Evolutionary conservation across 2,329 filamentous ascomycete genomes (phyloP), one percentile per base, ranked within the genome.

Genomic region (Rutstroemia sp.): DNA sequence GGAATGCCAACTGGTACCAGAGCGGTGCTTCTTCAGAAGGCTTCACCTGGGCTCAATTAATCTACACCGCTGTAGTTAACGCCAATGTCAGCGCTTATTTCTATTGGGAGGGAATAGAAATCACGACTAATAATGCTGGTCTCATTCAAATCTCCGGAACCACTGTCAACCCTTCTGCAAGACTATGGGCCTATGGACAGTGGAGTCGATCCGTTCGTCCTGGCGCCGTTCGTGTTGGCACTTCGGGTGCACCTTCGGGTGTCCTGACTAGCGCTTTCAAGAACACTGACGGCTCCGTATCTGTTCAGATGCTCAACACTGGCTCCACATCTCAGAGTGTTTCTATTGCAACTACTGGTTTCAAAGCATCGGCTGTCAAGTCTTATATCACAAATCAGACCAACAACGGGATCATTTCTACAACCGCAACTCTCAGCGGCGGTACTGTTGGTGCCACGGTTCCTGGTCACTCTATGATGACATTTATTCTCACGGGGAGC

Each of bases 51-150:
- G 30, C 30, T 12, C 30, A 34, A 5, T 34, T 34, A 10, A 34
- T 34, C 2, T 34, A 34, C 4, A 34, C 61, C 72, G 72, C 23
- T 76, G 4, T 34, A 34, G 30, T 34, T 12, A 34, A 34, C 12
- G 30, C 30, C 1, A 34, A 78, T 61, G 69, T 77, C 5, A 76
- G 73, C 7, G 79, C 73, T 0, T 81, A 80, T 62, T 69, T 82
- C 5, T 81, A 78, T 68, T 82, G 79, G 79, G 75, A 78, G 64
- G 77, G 77, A 10, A 50, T 34, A 34, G 30, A 34, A 34, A 34
- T 34, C 30, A 34, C 30, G 9, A 41, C 8, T 39, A 61, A 47
- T 21, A 41, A 17, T 42, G 53, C 19, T 64, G 67, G 16, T 71
- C 73, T 25, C 71, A 70, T 57, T 70, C 69, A 42, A 71, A 71